Percentiles rank a stretch among this genome's conserved stretches.
These are phyloP conservation scores for Teratosphaeria nubilosa DNA, from an alignment of 2,329 filamentous ascomycete species.

Conservation along the genomic window DNA sequence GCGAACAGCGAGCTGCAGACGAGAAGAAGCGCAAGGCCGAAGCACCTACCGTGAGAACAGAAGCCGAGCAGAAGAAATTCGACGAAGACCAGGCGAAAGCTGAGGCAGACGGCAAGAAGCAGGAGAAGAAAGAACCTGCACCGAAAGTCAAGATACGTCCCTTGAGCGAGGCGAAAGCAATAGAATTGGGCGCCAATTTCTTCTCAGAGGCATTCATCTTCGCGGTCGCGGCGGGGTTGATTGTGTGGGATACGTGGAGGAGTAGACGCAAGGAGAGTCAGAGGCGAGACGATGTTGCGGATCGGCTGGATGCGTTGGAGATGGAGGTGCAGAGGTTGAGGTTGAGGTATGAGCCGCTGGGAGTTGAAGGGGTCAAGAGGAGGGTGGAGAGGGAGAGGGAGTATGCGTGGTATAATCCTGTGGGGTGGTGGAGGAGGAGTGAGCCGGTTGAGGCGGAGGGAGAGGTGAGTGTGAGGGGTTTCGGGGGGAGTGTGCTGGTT, in stretches of 20 bases:
- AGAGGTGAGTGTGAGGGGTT: not conserved
- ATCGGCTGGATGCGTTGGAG: constrained; percentile 49
- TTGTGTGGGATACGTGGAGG: constrained; percentile 53
- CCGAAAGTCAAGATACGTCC: constrained; percentile 45
- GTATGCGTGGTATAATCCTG: constrained; percentile 21
- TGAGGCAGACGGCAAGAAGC: constrained; percentile 27
- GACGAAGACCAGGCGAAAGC: constrained; percentile 42
- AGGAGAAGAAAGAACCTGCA: constrained; percentile 34
- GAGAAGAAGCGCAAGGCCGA: constrained; percentile 41
- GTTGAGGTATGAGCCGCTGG: constrained; percentile 20
- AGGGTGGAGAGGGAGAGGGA: constrained; percentile 14
- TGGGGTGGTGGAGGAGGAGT: constrained; percentile 14
- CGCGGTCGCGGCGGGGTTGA: constrained; percentile 50
- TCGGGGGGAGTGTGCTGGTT: constrained; percentile 8
- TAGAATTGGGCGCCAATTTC: constrained; percentile 60
- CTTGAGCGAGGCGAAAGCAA: constrained; percentile 56
- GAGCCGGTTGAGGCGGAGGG: constrained; percentile 8
- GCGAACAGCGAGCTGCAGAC: constrained; percentile 46
- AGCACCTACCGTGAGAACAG: constrained; percentile 51
- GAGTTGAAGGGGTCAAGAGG: constrained; percentile 19
- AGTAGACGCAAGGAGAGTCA: constrained; percentile 51
- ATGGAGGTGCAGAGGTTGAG: constrained; percentile 31
- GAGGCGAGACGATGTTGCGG: constrained; percentile 50
- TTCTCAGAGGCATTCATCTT: constrained; percentile 60
- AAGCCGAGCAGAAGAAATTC: constrained; percentile 48